Conservation (phyloP, 305 asterid genomes). For the Withania somnifera region DNA sequence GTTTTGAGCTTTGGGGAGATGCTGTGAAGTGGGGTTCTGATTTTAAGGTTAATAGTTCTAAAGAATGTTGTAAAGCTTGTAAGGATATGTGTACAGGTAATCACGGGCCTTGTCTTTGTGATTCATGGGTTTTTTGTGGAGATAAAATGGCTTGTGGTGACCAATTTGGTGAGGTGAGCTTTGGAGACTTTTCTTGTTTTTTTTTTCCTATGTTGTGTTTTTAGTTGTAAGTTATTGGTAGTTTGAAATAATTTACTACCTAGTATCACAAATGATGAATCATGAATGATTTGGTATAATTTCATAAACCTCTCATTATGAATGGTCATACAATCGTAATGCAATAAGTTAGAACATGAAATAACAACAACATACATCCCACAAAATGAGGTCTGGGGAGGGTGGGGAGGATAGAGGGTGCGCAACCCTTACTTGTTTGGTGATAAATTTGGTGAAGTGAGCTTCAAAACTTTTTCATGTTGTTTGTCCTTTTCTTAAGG, state of each 20-base stretch:
- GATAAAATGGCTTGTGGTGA: constrained; percentile 62
- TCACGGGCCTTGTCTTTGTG: constrained; percentile 79
- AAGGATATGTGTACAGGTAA: constrained; percentile 67
- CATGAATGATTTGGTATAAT: not conserved
- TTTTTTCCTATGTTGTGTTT: not conserved
- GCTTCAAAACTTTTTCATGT: too few species aligned
- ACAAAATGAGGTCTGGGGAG: too few species aligned
- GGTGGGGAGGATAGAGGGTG: too few species aligned
- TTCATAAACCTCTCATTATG: not conserved
- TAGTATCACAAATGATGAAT: not conserved
- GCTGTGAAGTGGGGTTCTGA: constrained; percentile 95
- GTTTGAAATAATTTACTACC: not conserved
- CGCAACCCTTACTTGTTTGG: too few species aligned
- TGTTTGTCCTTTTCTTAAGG: too few species aligned
- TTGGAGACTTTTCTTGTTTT: not conserved
- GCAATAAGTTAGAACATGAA: not conserved
- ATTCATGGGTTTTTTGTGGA: constrained; percentile 94
- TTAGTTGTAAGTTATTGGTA: not conserved
- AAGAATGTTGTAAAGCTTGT: constrained; percentile 68
- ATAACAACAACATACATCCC: too few species aligned
- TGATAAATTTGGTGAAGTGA: too few species aligned
- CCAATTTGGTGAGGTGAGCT: constrained; percentile 75
- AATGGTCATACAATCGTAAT: not conserved
- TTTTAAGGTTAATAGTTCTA: constrained; percentile 67
- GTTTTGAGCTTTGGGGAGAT: constrained; percentile 82